phyloP scores from a whole-genome alignment of 2,329 filamentous ascomycete genomes.

The Penicillium oxalicum region DNA sequence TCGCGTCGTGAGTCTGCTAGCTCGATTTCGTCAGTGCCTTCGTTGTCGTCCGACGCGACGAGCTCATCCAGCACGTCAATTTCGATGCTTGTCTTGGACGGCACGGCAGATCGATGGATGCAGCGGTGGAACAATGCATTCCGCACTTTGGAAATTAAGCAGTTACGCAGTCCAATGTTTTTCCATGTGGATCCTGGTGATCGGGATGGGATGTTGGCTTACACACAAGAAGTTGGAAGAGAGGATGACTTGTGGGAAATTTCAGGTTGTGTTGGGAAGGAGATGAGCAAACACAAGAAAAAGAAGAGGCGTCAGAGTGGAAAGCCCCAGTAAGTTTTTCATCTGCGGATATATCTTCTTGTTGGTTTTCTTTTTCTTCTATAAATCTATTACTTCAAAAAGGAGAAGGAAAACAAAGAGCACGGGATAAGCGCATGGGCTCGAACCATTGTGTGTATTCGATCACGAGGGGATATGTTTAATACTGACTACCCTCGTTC shows the following conservation, averaged over 20 bases:
- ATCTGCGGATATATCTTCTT: too few relatives aligned
- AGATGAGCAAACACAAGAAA: slow-evolving; percentile 68
- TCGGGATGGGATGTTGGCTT: slow-evolving; percentile 65
- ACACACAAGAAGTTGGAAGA: slow-evolving; percentile 57
- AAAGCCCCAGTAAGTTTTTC: slow-evolving; percentile 38
- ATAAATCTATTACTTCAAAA: not conserved
- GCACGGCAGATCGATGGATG: slow-evolving; percentile 60
- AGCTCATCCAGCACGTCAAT: slow-evolving; percentile 10
- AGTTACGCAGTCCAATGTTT: slow-evolving; percentile 74
- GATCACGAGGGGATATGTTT: too few relatives aligned
- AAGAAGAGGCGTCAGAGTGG: slow-evolving; percentile 64
- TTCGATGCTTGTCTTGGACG: slow-evolving; percentile 62
- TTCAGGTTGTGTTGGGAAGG: slow-evolving; percentile 67
- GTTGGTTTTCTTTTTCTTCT: not conserved
- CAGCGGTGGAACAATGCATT: slow-evolving; percentile 66
- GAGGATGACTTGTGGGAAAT: slow-evolving; percentile 64
- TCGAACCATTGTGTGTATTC: too few relatives aligned
- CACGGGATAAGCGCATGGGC: too few relatives aligned
- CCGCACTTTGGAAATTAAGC: slow-evolving; percentile 60
- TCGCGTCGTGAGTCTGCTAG: slow-evolving; percentile 13
- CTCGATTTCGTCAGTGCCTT: slow-evolving; percentile 18
- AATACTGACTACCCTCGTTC: not conserved
- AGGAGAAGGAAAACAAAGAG: not conserved
- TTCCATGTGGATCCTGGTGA: slow-evolving; percentile 75
- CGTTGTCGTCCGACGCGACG: slow-evolving; percentile 16